A percentile compares a stretch with the other conserved stretches of the same genome.
These are phyloP conservation scores for Fusarium sororula DNA, from an alignment of 2,329 filamentous ascomycete genomes.

Conservation along the genomic window DNA sequence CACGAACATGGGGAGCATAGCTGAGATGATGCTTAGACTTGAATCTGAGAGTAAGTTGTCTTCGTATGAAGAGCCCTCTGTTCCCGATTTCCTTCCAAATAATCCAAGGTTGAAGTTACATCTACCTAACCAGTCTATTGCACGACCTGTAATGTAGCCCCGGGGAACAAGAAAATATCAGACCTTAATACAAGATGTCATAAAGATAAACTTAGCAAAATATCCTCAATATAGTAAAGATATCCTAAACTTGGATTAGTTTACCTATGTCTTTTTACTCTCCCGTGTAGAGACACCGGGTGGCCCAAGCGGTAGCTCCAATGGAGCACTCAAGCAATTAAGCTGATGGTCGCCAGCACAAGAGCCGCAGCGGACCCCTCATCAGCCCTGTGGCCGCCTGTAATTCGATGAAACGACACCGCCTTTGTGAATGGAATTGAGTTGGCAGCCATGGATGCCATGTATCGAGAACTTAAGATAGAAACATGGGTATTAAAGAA, in stretches of 20 bases:
- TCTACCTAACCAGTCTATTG: neutral
- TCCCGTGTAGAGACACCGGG: neutral
- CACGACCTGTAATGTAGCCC: neutral
- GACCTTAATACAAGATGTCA: neutral
- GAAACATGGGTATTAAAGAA: neutral
- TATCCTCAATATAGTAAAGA: neutral
- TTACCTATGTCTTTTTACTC: neutral
- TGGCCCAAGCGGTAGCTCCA: slow-evolving; percentile 4
- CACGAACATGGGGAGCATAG: neutral
- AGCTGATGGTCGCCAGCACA: slow-evolving; percentile 25
- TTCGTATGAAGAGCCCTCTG: neutral
- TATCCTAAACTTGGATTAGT: neutral
- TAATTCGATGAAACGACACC: slow-evolving; percentile 40
- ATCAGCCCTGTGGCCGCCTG: slow-evolving; percentile 38
- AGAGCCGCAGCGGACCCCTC: slow-evolving; percentile 34
- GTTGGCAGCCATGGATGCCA: neutral
- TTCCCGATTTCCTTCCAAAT: neutral
- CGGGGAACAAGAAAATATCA: neutral
- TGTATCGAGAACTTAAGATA: neutral
- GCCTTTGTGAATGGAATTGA: slow-evolving; percentile 29
- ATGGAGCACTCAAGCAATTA: neutral
- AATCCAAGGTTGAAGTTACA: neutral
- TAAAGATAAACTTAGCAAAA: neutral
- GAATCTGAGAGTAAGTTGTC: neutral
- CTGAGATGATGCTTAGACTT: neutral